phyloP scores from a whole-genome alignment of 2,329 filamentous ascomycete species.

The Exophiala aquamarina region DNA sequence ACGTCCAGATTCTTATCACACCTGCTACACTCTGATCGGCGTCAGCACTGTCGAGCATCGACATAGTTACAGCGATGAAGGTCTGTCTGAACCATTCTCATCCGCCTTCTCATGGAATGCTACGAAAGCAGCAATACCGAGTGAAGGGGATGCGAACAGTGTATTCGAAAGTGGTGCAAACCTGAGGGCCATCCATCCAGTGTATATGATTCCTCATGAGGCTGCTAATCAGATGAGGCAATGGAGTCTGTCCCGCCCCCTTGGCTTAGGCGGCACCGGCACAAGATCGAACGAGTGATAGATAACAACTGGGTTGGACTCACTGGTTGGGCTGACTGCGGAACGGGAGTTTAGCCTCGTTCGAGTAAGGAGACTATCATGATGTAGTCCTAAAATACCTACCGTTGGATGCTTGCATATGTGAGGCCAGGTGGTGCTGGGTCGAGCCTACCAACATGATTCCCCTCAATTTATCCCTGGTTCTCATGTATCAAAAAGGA shows the following conservation, averaged over 20 bases:
- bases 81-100: slow-evolving; percentile 33
- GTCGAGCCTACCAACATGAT: too few relatives aligned
- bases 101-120: slow-evolving; percentile 42
- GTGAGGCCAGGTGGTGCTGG: too few relatives aligned
- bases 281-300: too few relatives aligned
- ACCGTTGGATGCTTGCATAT: too few relatives aligned
- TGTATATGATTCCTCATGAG: slow-evolving; percentile 78
- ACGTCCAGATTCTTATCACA: slow-evolving; percentile 83
- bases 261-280: slow-evolving; percentile 46
- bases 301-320: too few relatives aligned
- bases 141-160: slow-evolving; percentile 32
- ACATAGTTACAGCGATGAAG: slow-evolving; percentile 43
- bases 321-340: too few relatives aligned
- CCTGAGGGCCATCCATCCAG: slow-evolving; percentile 67
- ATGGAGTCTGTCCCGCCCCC: slow-evolving; percentile 63
- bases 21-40: slow-evolving; percentile 85
- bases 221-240: slow-evolving; percentile 63
- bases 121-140: slow-evolving; percentile 45
- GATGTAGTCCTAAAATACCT: too few relatives aligned
- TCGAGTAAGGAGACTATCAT: too few relatives aligned
- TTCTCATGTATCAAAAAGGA: too few relatives aligned
- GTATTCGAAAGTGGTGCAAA: slow-evolving; percentile 47
- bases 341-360: too few relatives aligned
- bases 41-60: slow-evolving; percentile 77
- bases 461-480: too few relatives aligned